Evolutionary conservation across 768 basidiomycete genomes (phyloP).

Genomic region (Rhodosporidiobolus odoratus): DNA sequence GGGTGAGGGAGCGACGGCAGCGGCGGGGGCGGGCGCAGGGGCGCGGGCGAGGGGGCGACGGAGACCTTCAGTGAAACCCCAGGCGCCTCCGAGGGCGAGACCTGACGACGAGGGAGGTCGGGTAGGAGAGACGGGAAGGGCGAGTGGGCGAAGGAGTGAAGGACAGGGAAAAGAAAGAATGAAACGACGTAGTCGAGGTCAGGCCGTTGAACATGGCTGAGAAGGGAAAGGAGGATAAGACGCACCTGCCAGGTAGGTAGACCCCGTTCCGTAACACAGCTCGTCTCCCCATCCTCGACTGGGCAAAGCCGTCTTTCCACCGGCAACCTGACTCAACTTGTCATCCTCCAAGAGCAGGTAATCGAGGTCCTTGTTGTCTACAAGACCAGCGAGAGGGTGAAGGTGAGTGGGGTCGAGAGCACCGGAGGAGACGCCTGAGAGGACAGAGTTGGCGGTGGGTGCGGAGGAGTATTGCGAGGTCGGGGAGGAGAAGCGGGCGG

Average conservation of each 20-base stretch:
- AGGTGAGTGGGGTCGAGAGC: slow-evolving; percentile 84
- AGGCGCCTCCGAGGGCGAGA: slow-evolving; percentile 85
- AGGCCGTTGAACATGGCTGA: slow-evolving; percentile 48
- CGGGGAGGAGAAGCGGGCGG: slow-evolving; percentile 36
- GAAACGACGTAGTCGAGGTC: slow-evolving; percentile 42
- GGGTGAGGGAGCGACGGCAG: slow-evolving; percentile 16
- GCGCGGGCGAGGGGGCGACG: slow-evolving; percentile 56
- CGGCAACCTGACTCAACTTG: slow-evolving; percentile 84
- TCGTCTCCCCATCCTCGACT: slow-evolving; percentile 98
- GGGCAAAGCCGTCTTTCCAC: slow-evolving; percentile 82
- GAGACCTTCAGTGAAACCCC: slow-evolving; percentile 94
- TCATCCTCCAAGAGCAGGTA: slow-evolving; percentile 94
- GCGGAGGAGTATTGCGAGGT: slow-evolving; percentile 39
- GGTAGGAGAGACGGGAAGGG: slow-evolving; percentile 51
- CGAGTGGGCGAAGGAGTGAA: slow-evolving; percentile 51
- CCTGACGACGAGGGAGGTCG: too few relatives aligned
- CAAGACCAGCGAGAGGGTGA: slow-evolving; percentile 86
- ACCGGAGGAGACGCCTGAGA: slow-evolving; percentile 56
- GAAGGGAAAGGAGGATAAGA: slow-evolving; percentile 39
- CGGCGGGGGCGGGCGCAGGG: slow-evolving; percentile 10
- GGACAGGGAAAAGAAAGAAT: slow-evolving; percentile 32
- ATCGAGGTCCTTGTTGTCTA: slow-evolving; percentile 73
- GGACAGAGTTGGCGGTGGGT: slow-evolving; percentile 78
- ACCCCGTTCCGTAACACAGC: slow-evolving; percentile 97
- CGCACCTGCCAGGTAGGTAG: slow-evolving; percentile 95